A percentile compares a stretch with the other conserved stretches of the same genome.
Evolutionary conservation across 768 basidiomycete species (phyloP).

Genomic region (Rhodotorula diobovata): DNA sequence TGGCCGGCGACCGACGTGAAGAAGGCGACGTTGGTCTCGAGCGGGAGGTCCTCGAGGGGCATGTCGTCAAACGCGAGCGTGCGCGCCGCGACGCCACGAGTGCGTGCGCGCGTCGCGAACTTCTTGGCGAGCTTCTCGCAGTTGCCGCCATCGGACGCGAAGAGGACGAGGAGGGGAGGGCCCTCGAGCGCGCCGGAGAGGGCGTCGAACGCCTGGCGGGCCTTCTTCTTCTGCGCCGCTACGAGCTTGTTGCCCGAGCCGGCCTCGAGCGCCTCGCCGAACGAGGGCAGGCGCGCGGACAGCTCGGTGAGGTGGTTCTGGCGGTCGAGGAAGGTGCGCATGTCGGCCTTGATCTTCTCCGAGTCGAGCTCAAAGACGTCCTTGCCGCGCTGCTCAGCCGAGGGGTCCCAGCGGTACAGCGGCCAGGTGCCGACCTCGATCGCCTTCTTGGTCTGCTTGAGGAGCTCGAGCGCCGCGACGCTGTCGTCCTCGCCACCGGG

Average conservation of each 20-base stretch:
- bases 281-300: slow-evolving; percentile 55
- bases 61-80: slow-evolving; percentile 75
- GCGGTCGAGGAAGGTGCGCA: slow-evolving; percentile 87
- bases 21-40: slow-evolving; percentile 71
- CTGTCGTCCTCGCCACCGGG: slow-evolving; percentile 73
- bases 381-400: slow-evolving; percentile 61
- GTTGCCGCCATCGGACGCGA: slow-evolving; percentile 87
- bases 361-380: slow-evolving; percentile 92
- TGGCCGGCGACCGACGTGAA: slow-evolving; percentile 92
- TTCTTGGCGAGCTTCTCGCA: slow-evolving; percentile 96
- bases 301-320: slow-evolving; percentile 96
- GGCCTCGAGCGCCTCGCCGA: slow-evolving; percentile 69
- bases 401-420: slow-evolving; percentile 93
- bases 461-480: slow-evolving; percentile 73
- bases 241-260: slow-evolving; percentile 78
- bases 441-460: slow-evolving; percentile 95
- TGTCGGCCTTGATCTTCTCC: slow-evolving; percentile 85
- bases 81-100: slow-evolving; percentile 72
- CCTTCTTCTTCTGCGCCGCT: slow-evolving; percentile 74
- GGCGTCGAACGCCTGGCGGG: slow-evolving; percentile 75
- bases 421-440: slow-evolving; percentile 98
- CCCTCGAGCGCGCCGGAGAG: slow-evolving; percentile 79
- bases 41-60: slow-evolving; percentile 65
- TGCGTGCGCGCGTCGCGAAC: slow-evolving; percentile 72
- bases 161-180: slow-evolving; percentile 81